Evolutionary conservation across 352 stramenopile genomes (phyloP).

Genomic region (Globisporangium splendens): DNA sequence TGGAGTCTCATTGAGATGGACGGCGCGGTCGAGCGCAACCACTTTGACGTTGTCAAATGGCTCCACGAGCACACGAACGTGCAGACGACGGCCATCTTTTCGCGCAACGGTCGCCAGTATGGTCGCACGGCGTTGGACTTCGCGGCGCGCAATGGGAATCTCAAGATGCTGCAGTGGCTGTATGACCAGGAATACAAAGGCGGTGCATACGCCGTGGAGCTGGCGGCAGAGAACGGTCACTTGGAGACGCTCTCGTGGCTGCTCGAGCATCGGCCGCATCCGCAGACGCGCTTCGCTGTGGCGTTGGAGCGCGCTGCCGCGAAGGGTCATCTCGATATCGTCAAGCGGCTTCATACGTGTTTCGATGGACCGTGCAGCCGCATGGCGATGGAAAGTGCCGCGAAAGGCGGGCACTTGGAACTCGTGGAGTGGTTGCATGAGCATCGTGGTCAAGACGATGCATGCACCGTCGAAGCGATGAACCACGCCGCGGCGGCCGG

Average conservation of each 20-base stretch:
- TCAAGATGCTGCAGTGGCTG: conserved; percentile 4
- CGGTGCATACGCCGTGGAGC: background rate
- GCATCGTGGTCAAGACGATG: background rate
- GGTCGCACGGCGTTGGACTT: conserved; percentile 6
- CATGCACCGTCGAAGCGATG: conserved; percentile 17
- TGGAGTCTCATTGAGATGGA: conserved; percentile 12
- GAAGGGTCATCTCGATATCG: background rate
- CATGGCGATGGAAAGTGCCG: background rate
- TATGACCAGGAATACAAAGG: background rate
- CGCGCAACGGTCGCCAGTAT: conserved; percentile 6
- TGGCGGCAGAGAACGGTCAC: background rate
- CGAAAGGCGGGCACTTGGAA: background rate
- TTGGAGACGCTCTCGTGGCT: background rate
- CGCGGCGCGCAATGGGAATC: conserved; percentile 1
- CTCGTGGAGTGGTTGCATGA: background rate
- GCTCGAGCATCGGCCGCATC: background rate
- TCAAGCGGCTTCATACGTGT: background rate
- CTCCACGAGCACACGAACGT: conserved; percentile 11
- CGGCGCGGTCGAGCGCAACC: conserved; percentile 6
- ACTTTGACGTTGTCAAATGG: conserved; percentile 11
- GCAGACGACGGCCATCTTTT: conserved; percentile 7
- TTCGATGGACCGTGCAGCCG: background rate
- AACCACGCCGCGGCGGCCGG: conserved; percentile 24
- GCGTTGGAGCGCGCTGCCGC: background rate
- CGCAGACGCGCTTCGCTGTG: background rate